Evolutionary conservation across 106 monocot species (phyloP).

Genomic region (Phalaenopsis equestris): DNA sequence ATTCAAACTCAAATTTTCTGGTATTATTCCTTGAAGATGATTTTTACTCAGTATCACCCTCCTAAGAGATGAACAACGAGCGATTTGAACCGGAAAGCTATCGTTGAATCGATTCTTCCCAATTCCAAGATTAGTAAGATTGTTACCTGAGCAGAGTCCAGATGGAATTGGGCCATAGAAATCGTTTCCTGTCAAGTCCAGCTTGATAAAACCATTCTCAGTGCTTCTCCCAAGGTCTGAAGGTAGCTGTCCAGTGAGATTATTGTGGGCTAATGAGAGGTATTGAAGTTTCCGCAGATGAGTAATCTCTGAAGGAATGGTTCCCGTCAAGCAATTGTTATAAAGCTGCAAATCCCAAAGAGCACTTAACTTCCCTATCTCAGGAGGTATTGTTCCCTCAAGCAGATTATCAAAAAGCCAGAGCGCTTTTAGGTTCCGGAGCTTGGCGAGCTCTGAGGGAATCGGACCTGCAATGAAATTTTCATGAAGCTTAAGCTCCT

Average conservation of each 20-base stretch:
- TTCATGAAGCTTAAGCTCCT: constrained; percentile 32
- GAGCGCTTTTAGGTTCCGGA: constrained; percentile 33
- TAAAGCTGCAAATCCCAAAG: constrained; percentile 34
- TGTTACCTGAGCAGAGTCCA: constrained; percentile 34
- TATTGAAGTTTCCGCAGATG: constrained; percentile 33
- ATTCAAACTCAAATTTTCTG: constrained; percentile 26
- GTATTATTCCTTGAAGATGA: constrained; percentile 32
- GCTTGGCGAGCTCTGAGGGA: constrained; percentile 30
- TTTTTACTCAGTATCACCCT: constrained; percentile 55
- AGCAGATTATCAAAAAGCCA: constrained; percentile 40
- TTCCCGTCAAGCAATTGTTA: constrained; percentile 40
- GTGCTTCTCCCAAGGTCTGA: constrained; percentile 30
- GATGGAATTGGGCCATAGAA: constrained; percentile 56
- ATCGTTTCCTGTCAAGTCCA: constrained; percentile 52
- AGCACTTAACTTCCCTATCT: constrained; percentile 36
- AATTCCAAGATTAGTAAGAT: constrained; percentile 36
- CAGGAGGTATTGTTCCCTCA: constrained; percentile 40
- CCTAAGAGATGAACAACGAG: constrained; percentile 27
- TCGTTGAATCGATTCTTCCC: constrained; percentile 52
- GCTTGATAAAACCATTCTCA: constrained; percentile 23
- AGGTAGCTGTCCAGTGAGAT: constrained; percentile 55
- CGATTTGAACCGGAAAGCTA: constrained; percentile 36
- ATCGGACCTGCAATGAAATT: constrained; percentile 48
- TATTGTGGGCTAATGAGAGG: constrained; percentile 46
- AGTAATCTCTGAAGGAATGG: constrained; percentile 30